These are phyloP conservation scores for Lagenaria siceraria DNA, from an alignment of 306 rosid genomes.

Conservation along the genomic window DNA sequence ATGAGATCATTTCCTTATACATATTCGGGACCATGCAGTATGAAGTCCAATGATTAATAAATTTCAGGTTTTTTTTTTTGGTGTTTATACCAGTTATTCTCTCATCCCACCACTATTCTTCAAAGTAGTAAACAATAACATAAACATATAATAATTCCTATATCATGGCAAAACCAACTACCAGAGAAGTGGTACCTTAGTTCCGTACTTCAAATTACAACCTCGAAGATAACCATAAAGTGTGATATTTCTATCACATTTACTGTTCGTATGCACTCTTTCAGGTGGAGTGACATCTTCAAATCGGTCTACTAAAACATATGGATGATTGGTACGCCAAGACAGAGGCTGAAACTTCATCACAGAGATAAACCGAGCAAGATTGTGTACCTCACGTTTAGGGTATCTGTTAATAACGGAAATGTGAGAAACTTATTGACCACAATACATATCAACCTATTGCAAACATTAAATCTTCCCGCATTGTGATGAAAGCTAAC, in stretches of 20 bases:
- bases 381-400: conserved; percentile 86
- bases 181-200: conserved; percentile 44
- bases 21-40: not conserved
- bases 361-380: conserved; percentile 86
- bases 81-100: not conserved
- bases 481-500: not conserved
- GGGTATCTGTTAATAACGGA: conserved; percentile 41
- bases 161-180: not conserved
- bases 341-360: conserved; percentile 89
- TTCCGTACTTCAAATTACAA: conserved; percentile 71
- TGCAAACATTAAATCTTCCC: not conserved
- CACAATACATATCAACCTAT: not conserved
- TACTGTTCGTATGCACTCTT: conserved; percentile 45
- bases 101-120: not conserved
- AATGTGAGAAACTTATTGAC: not conserved
- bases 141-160: not conserved
- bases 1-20: not conserved
- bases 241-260: conserved; percentile 76
- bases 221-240: conserved; percentile 92
- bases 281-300: conserved; percentile 93
- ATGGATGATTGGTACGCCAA: conserved; percentile 86
- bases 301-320: conserved; percentile 80
- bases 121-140: not conserved
- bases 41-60: not conserved
- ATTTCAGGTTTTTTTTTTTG: not conserved